phyloP scores from a whole-genome alignment of 192 early-diverging fungal genomes.

The Backusella parvicylindrica region DNA sequence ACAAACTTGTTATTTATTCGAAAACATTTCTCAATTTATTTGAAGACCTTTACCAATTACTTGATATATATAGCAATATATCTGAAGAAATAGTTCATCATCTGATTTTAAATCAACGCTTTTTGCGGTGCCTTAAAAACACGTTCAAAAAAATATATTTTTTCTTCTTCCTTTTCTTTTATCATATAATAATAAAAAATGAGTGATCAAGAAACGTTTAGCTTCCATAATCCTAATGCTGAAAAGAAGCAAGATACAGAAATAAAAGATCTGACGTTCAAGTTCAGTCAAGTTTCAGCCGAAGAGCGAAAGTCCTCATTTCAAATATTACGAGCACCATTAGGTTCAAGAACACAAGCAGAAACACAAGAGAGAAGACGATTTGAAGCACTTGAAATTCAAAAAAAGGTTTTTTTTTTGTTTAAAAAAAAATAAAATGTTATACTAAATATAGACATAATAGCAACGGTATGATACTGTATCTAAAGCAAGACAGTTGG shows the following conservation, averaged over 20 bases:
- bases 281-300: constrained; percentile 15
- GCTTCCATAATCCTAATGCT: not conserved
- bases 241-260: constrained; percentile 18
- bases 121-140: no score
- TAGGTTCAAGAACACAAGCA: not conserved
- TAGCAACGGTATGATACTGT: not conserved
- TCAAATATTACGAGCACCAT: constrained; percentile 12
- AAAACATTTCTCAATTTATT: no score
- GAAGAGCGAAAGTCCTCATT: constrained; percentile 9
- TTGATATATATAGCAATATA: no score
- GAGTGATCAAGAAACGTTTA: not conserved
- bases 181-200: not conserved
- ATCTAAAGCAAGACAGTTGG: constrained; percentile 5
- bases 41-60: no score
- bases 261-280: not conserved
- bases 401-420: constrained; percentile 15
- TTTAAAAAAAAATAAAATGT: not conserved
- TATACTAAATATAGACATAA: not conserved
- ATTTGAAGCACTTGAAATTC: constrained; percentile 11
- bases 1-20: no score
- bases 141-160: no score
- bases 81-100: no score
- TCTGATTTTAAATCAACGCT: no score
- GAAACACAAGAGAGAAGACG: constrained; percentile 22
- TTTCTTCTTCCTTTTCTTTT: not conserved